A percentile compares a stretch with the other conserved stretches of the same genome.
phyloP scores from a whole-genome alignment of 2,329 filamentous ascomycete genomes.

The Berkeleyomyces basicola region DNA sequence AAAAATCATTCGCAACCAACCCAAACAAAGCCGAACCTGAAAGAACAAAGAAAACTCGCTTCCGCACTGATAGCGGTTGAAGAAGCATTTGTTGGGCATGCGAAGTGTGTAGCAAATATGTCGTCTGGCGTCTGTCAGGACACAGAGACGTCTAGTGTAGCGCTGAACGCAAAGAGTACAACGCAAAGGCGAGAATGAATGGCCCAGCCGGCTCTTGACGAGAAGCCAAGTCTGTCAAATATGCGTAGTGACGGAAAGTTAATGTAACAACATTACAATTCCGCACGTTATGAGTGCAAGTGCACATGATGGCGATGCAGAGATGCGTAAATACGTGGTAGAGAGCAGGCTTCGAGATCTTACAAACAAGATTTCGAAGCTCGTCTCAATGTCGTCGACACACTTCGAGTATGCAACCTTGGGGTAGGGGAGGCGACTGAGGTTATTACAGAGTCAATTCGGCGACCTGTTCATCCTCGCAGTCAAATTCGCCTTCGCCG shows the following conservation, averaged over 20 bases:
- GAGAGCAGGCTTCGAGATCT: constrained; percentile 1
- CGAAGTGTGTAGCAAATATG: neutral
- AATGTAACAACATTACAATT: constrained; percentile 13
- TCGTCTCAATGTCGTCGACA: neutral
- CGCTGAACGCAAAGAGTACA: neutral
- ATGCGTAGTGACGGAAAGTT: constrained; percentile 1
- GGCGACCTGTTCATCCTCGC: constrained; percentile 1
- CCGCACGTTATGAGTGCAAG: constrained; percentile 1
- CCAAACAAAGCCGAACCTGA: constrained; percentile 11
- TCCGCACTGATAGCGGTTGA: constrained; percentile 14
- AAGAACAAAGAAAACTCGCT: constrained; percentile 13
- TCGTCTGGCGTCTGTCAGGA: neutral
- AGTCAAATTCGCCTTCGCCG: constrained; percentile 20
- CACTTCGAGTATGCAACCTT: no score
- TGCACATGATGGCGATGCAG: neutral
- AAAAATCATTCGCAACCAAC: constrained; percentile 1
- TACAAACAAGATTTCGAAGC: constrained; percentile 8
- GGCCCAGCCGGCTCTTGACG: neutral
- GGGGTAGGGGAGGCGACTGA: no score
- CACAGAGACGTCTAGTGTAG: neutral
- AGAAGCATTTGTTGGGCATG: neutral
- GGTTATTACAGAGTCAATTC: neutral
- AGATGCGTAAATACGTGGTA: neutral
- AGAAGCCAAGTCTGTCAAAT: neutral
- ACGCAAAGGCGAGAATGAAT: neutral